Conservation (phyloP, 192 early-diverging fungal species). For the Coemansia sp. region DNA sequence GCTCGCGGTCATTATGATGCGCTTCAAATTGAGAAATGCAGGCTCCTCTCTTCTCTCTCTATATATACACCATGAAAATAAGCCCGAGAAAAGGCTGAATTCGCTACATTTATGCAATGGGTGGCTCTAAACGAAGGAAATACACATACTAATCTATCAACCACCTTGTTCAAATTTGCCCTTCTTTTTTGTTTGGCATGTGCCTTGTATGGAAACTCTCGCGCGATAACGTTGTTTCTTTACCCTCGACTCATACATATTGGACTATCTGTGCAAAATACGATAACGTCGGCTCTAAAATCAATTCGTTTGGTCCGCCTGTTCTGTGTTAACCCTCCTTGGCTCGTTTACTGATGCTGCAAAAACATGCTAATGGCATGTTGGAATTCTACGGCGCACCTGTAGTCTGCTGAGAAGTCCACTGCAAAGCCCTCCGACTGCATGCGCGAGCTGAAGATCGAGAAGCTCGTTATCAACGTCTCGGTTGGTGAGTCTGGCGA, state of each 20-base stretch:
- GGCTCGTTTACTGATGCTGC: no score
- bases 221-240: background rate
- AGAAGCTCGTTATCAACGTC: conserved; percentile 99
- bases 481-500: conserved; percentile 99
- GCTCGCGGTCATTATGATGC: background rate
- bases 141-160: background rate
- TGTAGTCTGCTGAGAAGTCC: conserved; percentile 61
- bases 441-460: conserved; percentile 96
- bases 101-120: no score
- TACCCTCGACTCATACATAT: background rate
- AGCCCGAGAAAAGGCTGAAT: background rate
- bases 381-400: background rate
- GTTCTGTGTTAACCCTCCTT: background rate
- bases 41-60: background rate
- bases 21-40: background rate
- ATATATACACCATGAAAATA: no score
- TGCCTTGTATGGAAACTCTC: background rate
- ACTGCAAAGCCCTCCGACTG: conserved; percentile 80
- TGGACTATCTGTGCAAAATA: no score
- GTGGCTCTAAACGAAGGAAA: background rate
- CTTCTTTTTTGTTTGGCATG: background rate
- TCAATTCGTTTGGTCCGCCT: no score
- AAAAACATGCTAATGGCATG: no score
- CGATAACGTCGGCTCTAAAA: no score
- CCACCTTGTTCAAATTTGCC: background rate